Evolutionary conservation across 495 filamentous ascomycete genomes (phyloP), one percentile per base, ranked within the genome.

Genomic region (Penicillium subrubescens): DNA sequence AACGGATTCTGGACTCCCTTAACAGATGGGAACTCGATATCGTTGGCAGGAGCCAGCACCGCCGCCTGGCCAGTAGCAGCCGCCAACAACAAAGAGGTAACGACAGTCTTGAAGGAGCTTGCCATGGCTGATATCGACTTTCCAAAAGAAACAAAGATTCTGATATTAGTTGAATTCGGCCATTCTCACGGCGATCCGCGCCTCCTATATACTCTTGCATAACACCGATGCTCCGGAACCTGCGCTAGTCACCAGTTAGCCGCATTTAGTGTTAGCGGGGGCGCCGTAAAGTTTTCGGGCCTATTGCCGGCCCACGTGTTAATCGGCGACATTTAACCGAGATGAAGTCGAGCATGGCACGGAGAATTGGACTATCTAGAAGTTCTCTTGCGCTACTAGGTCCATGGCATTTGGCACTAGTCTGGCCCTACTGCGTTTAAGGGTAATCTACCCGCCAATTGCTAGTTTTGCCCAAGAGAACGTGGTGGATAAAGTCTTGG

Each of bases 11-110:
- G 46, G 8, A 37, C 39, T 0, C 68, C 27, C 55, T 70, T 31
- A 71, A 76, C 51, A 8, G 73, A 63, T 25, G 78, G 75, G 21
- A 79, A 75, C 37, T 73, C 60, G 43, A 82, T 79, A 62, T 81
- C 76, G 39, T 82, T 70, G 6, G 46, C 62, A 3, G 79, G 79
- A 8, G 76, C 73, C 19, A 79, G 62, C 27, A 75, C 51, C 0
- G 50, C 43, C 7, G 59, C 60, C 17, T 61, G 59, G 57, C 50
- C 29, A 21, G 46, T 57, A 14, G 62, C 33, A 34, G 59, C 61
- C 34, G 61, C 52, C 44, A 64, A 34, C 29, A 68, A 25, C 35
- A 64, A 31, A 11, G 62, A 61, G 60, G 66, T 58, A 4, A 68
- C 44, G 0, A 57, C 52, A 35, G 29, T 59, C 29, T 61, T 68